Conservation (phyloP, 1,284 basidiomycete genomes). For the Boletellus deceptivus region DNA sequence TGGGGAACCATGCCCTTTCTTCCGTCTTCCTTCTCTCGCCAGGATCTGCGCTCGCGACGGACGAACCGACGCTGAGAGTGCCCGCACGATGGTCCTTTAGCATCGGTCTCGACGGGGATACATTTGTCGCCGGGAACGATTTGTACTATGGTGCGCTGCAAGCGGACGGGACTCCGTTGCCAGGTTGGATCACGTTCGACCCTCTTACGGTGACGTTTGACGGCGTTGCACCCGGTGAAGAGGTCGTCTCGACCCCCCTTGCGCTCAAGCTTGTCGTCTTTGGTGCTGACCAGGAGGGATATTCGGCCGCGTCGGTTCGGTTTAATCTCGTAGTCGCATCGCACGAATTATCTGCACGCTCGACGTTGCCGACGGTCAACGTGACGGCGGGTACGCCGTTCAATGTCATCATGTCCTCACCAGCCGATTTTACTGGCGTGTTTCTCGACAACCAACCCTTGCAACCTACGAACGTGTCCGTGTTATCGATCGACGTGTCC, state of each 20-base stretch:
- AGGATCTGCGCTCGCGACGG: slow-evolving; percentile 52
- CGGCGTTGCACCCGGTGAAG: slow-evolving; percentile 65
- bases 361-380: slow-evolving; percentile 61
- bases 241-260: slow-evolving; percentile 38
- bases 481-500: slow-evolving; percentile 57
- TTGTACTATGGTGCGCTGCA: slow-evolving; percentile 70
- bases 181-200: slow-evolving; percentile 77
- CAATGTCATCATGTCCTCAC: slow-evolving; percentile 55
- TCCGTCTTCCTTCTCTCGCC: slow-evolving; percentile 62
- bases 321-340: slow-evolving; percentile 61
- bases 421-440: slow-evolving; percentile 58
- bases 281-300: slow-evolving; percentile 66
- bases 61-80: slow-evolving; percentile 67
- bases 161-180: slow-evolving; percentile 67
- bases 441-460: slow-evolving; percentile 60
- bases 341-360: slow-evolving; percentile 57
- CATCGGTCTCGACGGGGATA: slow-evolving; percentile 75
- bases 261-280: slow-evolving; percentile 54
- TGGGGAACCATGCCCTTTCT: slow-evolving; percentile 58
- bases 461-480: slow-evolving; percentile 50
- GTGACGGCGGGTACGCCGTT: slow-evolving; percentile 56
- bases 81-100: slow-evolving; percentile 90
- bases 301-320: slow-evolving; percentile 47
- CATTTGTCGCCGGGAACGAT: slow-evolving; percentile 49
- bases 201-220: slow-evolving; percentile 69